Percentiles rank a stretch among this genome's conserved stretches.
Conservation (phyloP, 768 basidiomycete genomes). For the Chiua virens region DNA sequence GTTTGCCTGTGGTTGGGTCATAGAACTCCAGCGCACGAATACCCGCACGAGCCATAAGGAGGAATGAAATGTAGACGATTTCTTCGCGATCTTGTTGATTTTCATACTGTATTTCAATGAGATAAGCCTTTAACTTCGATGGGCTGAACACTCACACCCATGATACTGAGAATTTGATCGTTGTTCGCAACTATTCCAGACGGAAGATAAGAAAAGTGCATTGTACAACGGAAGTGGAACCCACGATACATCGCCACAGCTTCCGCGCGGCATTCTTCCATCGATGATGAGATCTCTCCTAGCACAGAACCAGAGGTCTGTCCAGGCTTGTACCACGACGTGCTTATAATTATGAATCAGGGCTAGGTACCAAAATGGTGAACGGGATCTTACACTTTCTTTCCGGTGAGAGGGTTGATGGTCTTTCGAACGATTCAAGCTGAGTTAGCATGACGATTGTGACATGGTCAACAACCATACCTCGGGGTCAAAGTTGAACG, state of each 20-base stretch:
- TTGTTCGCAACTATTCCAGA: constrained; percentile 63
- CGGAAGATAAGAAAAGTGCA: background rate
- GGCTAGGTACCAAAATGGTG: background rate
- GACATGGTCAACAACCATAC: constrained; percentile 38
- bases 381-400: constrained; percentile 54
- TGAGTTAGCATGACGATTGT: constrained; percentile 2
- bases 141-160: constrained; percentile 53
- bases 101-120: constrained; percentile 50
- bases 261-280: constrained; percentile 94
- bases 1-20: constrained; percentile 77
- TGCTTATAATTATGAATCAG: constrained; percentile 37
- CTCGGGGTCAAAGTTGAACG: constrained; percentile 77
- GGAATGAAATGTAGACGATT: constrained; percentile 77
- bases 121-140: background rate
- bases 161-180: constrained; percentile 73
- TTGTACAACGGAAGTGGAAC: constrained; percentile 18
- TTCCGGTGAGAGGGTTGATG: constrained; percentile 78
- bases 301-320: constrained; percentile 82
- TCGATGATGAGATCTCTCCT: constrained; percentile 85
- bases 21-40: constrained; percentile 80
- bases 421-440: constrained; percentile 45
- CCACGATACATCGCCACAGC: constrained; percentile 79
- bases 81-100: constrained; percentile 70
- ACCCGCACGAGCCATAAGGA: constrained; percentile 85
- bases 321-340: constrained; percentile 86